Evolutionary conservation across 2,329 filamentous ascomycete species (phyloP).

Genomic region (Colletotrichum salicis): DNA sequence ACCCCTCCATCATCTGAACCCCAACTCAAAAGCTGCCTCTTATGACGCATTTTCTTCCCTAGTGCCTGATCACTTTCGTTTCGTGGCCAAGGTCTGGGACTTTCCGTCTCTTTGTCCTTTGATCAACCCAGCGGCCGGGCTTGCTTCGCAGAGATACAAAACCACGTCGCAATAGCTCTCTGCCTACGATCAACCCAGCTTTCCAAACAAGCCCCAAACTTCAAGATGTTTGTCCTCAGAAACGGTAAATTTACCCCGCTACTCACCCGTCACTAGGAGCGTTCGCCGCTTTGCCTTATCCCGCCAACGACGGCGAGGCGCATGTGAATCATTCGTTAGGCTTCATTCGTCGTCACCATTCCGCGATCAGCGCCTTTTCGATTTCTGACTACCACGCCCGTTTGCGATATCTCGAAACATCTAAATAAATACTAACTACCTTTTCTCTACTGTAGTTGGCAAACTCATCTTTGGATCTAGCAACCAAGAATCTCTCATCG

Average conservation of each 20-base stretch:
- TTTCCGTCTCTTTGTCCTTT: constrained; percentile 19
- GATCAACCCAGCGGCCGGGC: constrained; percentile 22
- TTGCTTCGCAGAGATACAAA: constrained; percentile 26
- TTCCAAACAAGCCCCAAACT: constrained; percentile 21
- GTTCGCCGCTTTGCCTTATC: background rate
- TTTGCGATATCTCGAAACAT: background rate
- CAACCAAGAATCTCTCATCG: constrained; percentile 92
- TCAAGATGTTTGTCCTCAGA: constrained; percentile 52
- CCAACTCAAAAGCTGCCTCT: constrained; percentile 36
- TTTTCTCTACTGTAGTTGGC: constrained; percentile 68
- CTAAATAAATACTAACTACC: constrained; percentile 16
- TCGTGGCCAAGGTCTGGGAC: constrained; percentile 29
- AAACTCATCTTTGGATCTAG: constrained; percentile 91
- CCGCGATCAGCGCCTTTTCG: constrained; percentile 2
- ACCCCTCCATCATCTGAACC: constrained; percentile 34
- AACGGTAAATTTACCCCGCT: constrained; percentile 47
- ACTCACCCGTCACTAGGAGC: background rate
- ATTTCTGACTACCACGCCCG: background rate
- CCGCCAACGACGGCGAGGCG: background rate
- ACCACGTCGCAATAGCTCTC: constrained; percentile 16
- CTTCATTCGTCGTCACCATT: constrained; percentile 8
- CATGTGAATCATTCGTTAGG: constrained; percentile 1
- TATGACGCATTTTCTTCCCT: constrained; percentile 44
- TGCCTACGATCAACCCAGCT: constrained; percentile 11
- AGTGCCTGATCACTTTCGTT: constrained; percentile 30